A percentile compares a stretch with the other conserved stretches of the same genome.
Evolutionary conservation across 2,329 filamentous ascomycete genomes (phyloP).

Genomic region (Thelonectria discophora): DNA sequence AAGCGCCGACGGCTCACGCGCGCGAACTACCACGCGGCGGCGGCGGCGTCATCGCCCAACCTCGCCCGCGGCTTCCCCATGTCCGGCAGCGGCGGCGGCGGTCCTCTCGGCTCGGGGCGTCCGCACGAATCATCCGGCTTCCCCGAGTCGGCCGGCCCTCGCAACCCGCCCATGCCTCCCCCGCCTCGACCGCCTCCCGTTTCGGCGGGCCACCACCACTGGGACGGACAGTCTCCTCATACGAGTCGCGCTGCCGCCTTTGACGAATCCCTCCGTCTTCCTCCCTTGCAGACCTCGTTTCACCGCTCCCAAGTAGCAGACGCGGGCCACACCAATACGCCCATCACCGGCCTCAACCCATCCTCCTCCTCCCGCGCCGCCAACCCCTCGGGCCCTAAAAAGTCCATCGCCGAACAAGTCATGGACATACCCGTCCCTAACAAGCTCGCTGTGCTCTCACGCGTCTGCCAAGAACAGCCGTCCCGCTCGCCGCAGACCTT

Average conservation of each 20-base stretch:
- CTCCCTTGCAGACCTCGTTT: constrained; percentile 59
- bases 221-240: constrained; percentile 45
- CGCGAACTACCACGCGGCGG: constrained; percentile 45
- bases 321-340: constrained; percentile 39
- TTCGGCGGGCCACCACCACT: constrained; percentile 37
- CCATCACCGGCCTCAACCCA: constrained; percentile 42
- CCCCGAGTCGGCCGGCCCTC: constrained; percentile 47
- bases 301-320: constrained; percentile 47
- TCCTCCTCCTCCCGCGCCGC: constrained; percentile 29
- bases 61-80: constrained; percentile 26
- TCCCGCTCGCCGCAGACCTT: constrained; percentile 46
- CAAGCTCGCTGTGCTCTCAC: constrained; percentile 79
- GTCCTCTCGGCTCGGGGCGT: constrained; percentile 28
- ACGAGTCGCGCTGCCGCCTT: constrained; percentile 57
- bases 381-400: constrained; percentile 45
- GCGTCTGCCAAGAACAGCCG: constrained; percentile 75
- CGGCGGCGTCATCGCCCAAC: constrained; percentile 31
- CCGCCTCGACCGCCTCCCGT: constrained; percentile 59
- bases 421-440: constrained; percentile 78
- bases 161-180: constrained; percentile 60
- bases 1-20: constrained; percentile 71
- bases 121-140: constrained; percentile 40
- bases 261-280: constrained; percentile 63
- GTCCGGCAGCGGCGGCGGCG: too few species aligned
- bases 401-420: constrained; percentile 72